Evolutionary conservation across 2,329 filamentous ascomycete species (phyloP).

Genomic region (Hypoxylon sp.): DNA sequence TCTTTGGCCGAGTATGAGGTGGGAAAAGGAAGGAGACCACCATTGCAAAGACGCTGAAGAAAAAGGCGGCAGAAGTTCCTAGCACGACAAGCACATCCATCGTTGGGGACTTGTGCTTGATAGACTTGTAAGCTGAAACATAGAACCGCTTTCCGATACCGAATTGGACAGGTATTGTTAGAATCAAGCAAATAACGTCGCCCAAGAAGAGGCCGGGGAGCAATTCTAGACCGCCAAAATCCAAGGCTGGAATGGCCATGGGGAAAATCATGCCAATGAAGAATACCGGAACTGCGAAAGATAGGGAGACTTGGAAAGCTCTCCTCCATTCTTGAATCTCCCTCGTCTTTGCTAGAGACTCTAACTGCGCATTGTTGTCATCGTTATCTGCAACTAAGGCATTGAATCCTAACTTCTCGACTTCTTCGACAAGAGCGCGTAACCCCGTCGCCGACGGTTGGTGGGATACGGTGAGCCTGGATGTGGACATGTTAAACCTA

Average conservation of each 20-base stretch:
- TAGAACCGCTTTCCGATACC: conserved; percentile 97
- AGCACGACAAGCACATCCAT: conserved; percentile 98
- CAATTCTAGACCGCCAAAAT: conserved; percentile 79
- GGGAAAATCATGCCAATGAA: conserved; percentile 94
- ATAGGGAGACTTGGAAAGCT: conserved; percentile 82
- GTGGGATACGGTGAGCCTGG: conserved; percentile 81
- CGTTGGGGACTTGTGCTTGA: conserved; percentile 91
- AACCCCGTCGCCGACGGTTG: conserved; percentile 81
- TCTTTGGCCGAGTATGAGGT: conserved; percentile 85
- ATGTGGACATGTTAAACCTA: conserved; percentile 79
- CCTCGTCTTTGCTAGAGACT: conserved; percentile 94
- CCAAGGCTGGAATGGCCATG: conserved; percentile 82
- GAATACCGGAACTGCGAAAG: conserved; percentile 92
- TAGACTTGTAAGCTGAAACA: conserved; percentile 89
- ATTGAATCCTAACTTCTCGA: conserved; percentile 89
- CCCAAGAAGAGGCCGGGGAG: conserved; percentile 87
- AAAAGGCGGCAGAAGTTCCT: conserved; percentile 94
- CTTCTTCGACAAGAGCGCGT: conserved; percentile 82
- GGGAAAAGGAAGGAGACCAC: conserved; percentile 80
- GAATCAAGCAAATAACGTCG: conserved; percentile 83
- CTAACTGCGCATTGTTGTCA: conserved; percentile 96
- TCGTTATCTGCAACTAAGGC: conserved; percentile 91
- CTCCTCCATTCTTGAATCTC: conserved; percentile 94
- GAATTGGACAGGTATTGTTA: conserved; percentile 96
- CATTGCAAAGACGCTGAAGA: conserved; percentile 94